These are phyloP conservation scores for Ampelomyces quisqualis DNA, from an alignment of 2,329 filamentous ascomycete genomes.

Conservation along the genomic window DNA sequence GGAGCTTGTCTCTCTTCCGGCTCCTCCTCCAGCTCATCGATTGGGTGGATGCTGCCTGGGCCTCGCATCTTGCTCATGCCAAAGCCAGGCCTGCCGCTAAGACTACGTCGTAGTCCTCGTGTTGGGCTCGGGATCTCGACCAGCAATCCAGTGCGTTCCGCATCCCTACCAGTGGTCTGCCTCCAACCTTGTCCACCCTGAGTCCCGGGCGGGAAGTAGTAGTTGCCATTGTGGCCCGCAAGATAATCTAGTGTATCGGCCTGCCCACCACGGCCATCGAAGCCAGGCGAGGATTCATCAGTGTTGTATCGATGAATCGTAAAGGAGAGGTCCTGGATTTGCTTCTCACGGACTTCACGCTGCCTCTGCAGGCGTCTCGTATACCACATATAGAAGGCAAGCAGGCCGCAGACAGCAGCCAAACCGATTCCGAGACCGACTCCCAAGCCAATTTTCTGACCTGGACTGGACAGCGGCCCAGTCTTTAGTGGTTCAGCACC, in stretches of 20 bases:
- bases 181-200: slow-evolving; percentile 38
- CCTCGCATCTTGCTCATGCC: slow-evolving; percentile 53
- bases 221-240: slow-evolving; percentile 26
- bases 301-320: slow-evolving; percentile 50
- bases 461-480: slow-evolving; percentile 46
- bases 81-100: slow-evolving; percentile 44
- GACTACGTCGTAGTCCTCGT: slow-evolving; percentile 48
- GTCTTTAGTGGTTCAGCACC: slow-evolving; percentile 13
- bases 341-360: slow-evolving; percentile 53
- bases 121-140: slow-evolving; percentile 53
- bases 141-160: slow-evolving; percentile 50
- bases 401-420: slow-evolving; percentile 45
- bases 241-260: slow-evolving; percentile 42
- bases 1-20: slow-evolving; percentile 20
- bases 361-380: slow-evolving; percentile 43
- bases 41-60: slow-evolving; percentile 61
- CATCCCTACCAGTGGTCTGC: slow-evolving; percentile 35
- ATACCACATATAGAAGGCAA: slow-evolving; percentile 53
- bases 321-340: slow-evolving; percentile 55
- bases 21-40: slow-evolving; percentile 63
- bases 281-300: slow-evolving; percentile 40
- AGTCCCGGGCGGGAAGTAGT: slow-evolving; percentile 28
- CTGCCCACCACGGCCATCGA: slow-evolving; percentile 44
- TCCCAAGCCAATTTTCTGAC: slow-evolving; percentile 50
- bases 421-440: slow-evolving; percentile 49